Evolutionary conservation across 2,329 filamentous ascomycete species (phyloP), one percentile per base, ranked within the genome.

Genomic region (Diaporthe nobilis): DNA sequence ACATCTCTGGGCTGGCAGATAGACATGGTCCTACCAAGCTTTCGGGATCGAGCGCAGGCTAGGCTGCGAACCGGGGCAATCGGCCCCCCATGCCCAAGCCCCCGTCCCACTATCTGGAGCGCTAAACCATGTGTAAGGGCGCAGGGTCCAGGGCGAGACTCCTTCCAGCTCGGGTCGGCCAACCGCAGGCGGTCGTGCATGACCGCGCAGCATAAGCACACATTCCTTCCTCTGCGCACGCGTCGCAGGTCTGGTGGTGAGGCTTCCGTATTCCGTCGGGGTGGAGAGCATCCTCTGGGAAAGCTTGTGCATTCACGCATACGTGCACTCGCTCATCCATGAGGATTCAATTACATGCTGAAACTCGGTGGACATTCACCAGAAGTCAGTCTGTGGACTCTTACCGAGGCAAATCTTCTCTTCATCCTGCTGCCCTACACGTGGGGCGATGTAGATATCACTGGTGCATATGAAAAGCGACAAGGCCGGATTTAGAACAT

Each of bases 101-200:
- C 57, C 57, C 34, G n/a, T 61, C n/a, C 39, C 39, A 31, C 60
- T 34, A 20, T 28, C 65, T 39, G 34, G 31, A 25, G 47, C 65
- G 65, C 65, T 68, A 53, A 37, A 53, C 13, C 39, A 28, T 22
- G 8, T 34, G 7, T 3, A 9, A 47, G 47, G 42, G 65, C 34
- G 25, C 65, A 68, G 47, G 65, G 65, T 47, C 28, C 63, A 37
- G 63, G 47, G 65, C 34, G 65, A 37, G 65, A 20, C 53, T 68
- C 65, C 65, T 68, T 22, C 65, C 4, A 37, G 31, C 34, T 20
- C 31, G 15, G 31, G 8, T 25, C 47, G 47, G 10, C 65, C 65
- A 68, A 68, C 47, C n/a, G 31, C 22, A 53, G 31, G 31, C 47
- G 7, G 10, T 25, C 3, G 47, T 68, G 47, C 47, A 68, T 68